Evolutionary conservation across 2,329 filamentous ascomycete genomes (phyloP), one percentile per base, ranked within the genome.

Genomic region (Phialemonium atrogriseum): DNA sequence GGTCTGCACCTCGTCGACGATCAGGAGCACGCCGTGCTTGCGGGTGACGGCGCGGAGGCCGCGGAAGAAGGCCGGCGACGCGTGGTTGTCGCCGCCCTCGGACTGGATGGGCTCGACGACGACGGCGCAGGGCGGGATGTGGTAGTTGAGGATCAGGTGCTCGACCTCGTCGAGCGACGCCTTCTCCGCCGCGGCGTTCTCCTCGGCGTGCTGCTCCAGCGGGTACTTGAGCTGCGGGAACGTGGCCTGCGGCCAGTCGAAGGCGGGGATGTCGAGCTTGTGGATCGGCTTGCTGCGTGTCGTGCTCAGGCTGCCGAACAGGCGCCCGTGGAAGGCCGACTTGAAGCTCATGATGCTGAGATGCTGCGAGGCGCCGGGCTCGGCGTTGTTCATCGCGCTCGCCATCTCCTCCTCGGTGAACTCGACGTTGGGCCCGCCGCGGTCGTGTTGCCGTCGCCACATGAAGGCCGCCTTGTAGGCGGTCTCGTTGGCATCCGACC

Each of bases 391-490:
- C 87, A 94, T 94, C 49, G 75, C 68, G 8, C 76, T 79, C 27
- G 64, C 54, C 38, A 88, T 67, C 59, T 94, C 88, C 49, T 84
- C 76, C 32, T 77, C 61, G 20, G 81, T 84, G 65, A 94, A 94
- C 36, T 89, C 84, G 34, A 80, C 82, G 22, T 80, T 58, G 27
- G 75, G 66, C 7, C 85, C 85, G 44, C 86, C 86, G 39, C 88
- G 84, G 60, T 91, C 76, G 41, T 77, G 70, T 58, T 86, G 83
- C 29, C 84, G 78, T 51, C 81, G 80, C 72, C 81, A 93, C 80
- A 94, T 94, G 65, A 94, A 94, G 30, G 88, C 87, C 7, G 87
- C 87, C 66, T 94, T 94, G 74, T 86, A 94, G 25, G 88, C 88
- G 20, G 84, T 83, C 65, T 94, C 88, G 63, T 94, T 94, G 59